A percentile compares a stretch with the other conserved stretches of the same genome.
Conservation (phyloP, 352 stramenopile species). For the Pythium guiyangense region DNA sequence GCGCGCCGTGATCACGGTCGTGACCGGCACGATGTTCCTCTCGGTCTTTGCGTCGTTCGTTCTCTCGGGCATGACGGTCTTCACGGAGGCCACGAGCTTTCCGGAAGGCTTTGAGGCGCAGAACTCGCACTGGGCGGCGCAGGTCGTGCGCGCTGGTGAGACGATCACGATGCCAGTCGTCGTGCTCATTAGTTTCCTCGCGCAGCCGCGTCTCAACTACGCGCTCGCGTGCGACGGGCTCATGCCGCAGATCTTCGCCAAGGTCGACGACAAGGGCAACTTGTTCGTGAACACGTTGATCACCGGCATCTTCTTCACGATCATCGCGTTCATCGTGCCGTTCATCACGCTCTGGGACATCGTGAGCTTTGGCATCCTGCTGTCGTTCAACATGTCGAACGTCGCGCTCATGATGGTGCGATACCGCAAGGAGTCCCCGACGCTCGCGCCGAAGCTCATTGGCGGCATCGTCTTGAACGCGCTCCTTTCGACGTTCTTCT, state of each 20-base stretch:
- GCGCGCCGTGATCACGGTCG: constrained; percentile 65
- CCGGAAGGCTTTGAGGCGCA: constrained; percentile 37
- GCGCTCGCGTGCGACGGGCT: constrained; percentile 91
- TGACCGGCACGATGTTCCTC: constrained; percentile 66
- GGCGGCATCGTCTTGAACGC: constrained; percentile 30
- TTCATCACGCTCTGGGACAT: constrained; percentile 85
- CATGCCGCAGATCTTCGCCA: constrained; percentile 88
- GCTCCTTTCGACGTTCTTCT: constrained; percentile 48
- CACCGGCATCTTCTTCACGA: constrained; percentile 55
- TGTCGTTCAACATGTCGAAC: constrained; percentile 89
- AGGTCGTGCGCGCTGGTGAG: constrained; percentile 52
- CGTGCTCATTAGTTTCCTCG: constrained; percentile 91
- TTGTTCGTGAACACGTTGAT: constrained; percentile 78
- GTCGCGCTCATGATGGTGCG: constrained; percentile 70
- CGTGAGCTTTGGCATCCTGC: constrained; percentile 83
- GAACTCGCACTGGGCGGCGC: constrained; percentile 32
- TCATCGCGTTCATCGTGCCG: constrained; percentile 66
- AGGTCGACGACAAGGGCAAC: constrained; percentile 76
- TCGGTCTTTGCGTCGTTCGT: constrained; percentile 70
- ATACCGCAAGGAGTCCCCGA: constrained; percentile 49
- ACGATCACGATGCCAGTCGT: constrained; percentile 91
- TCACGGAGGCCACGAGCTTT: constrained; percentile 22
- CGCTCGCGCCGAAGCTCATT: constrained; percentile 36
- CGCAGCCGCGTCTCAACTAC: constrained; percentile 92
- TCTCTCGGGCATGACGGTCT: constrained; percentile 66